Base-by-base conservation (phyloP, 2,329 filamentous ascomycete genomes). In the Cercospora zeae-maydis region DNA sequence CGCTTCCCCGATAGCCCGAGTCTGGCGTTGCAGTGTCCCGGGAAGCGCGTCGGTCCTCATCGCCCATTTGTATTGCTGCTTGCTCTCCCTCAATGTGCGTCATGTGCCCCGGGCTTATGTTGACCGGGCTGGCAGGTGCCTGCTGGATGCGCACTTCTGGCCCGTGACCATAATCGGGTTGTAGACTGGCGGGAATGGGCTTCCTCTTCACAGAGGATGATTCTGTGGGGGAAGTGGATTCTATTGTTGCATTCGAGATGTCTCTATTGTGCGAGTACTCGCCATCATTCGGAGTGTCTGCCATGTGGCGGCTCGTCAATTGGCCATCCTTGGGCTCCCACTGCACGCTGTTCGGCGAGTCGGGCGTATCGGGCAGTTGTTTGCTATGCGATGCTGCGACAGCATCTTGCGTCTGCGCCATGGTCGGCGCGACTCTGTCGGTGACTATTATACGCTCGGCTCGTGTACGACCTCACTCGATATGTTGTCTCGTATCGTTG, bases 71-170 rank as follows among this genome's bases (percentile, higher is more conserved):
- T 49, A 74, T 71, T 14, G 71, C 70, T 24, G 71, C 74, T 11
- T 65, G 66, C 37, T 75, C 74, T 2, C 69, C 63, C 34, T 72
- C 70, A 53, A 69, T 63, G 10, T 75, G 68, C 55, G 64, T 68
- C 30, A 64, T 66, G 21, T 68, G 63, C 11, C 72, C 72, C 8
- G 72, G 73, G 36, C 64, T 72, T 63, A 75, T 74, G 61, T 63
- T 74, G 33, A 74, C 72, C 1, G 73, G 73, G 58, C 72, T 75
- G 13, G 71, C 63, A 5, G 74, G 73, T 13, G 74, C 68, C 33
- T 71, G 69, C 49, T 75, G 72, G 55, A 75, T 65, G 16, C 72
- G 70, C 45, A 75, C 64, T 33, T 72, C 68, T 24, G 70, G 69
- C 11, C 57, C 66, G 56, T 64, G 60, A 2, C 39, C 49, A 39